phyloP scores from a whole-genome alignment of 306 rosid species.

The Gastrolobium villosum region DNA sequence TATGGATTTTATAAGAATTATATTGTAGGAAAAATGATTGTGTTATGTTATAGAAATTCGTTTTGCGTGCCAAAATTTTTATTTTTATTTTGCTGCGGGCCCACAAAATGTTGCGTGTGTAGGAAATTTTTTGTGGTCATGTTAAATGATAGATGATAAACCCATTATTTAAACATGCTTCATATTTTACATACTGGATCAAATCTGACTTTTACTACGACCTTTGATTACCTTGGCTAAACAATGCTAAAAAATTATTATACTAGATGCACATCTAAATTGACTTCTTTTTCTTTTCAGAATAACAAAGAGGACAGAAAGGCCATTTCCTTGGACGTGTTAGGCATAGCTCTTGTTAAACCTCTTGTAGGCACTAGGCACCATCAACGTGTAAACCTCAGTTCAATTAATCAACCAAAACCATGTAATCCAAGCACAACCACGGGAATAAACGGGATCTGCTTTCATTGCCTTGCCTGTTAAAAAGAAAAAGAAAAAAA shows the following conservation, averaged over 20 bases:
- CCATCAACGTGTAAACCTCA: constrained; percentile 30
- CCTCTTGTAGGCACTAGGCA: constrained; percentile 22
- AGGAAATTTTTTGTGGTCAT: too few species aligned
- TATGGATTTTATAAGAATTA: too few species aligned
- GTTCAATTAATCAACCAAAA: constrained; percentile 22
- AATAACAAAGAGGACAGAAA: not conserved
- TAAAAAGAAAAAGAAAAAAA: not conserved
- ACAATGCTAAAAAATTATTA: not conserved
- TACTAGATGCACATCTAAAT: constrained; percentile 5
- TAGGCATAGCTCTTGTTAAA: constrained; percentile 29
- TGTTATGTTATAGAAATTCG: too few species aligned
- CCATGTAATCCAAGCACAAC: constrained; percentile 31
- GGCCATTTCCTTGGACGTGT: constrained; percentile 6
- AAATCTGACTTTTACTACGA: constrained; percentile 6
- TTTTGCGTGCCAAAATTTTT: too few species aligned
- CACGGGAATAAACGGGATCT: constrained; percentile 17
- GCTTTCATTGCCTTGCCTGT: constrained; percentile 22
- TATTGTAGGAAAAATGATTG: too few species aligned
- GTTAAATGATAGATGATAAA: too few species aligned
- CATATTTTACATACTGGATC: constrained; percentile 38
- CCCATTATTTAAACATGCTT: constrained; percentile 18
- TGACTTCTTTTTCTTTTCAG: constrained; percentile 27
- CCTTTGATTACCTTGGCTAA: not conserved
- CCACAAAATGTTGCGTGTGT: too few species aligned
- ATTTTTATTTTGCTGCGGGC: too few species aligned